These are phyloP conservation scores for Fusarium cicatricum DNA, from an alignment of 2,329 filamentous ascomycete genomes.

Conservation along the genomic window DNA sequence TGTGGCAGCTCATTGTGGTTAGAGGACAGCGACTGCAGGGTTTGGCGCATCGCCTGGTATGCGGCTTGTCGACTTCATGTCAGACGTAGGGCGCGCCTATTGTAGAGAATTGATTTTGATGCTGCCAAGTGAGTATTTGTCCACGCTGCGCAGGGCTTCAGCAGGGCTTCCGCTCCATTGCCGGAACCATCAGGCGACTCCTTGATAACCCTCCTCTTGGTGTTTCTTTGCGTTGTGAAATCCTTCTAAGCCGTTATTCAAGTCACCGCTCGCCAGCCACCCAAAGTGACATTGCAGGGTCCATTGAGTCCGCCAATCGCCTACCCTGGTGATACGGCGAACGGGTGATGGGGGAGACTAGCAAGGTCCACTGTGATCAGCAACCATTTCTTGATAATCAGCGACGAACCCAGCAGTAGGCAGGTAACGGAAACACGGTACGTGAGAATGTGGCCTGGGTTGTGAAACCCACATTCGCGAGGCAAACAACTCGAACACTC, in stretches of 20 bases:
- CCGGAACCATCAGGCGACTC: neutral
- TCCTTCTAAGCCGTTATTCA: conserved; percentile 12
- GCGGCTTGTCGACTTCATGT: too few species aligned
- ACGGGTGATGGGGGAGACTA: conserved; percentile 2
- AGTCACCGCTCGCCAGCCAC: conserved; percentile 29
- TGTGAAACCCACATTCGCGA: neutral
- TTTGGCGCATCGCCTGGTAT: conserved; percentile 7
- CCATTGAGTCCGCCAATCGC: conserved; percentile 20
- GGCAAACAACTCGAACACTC: neutral
- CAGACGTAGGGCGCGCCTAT: too few species aligned
- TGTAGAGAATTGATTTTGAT: too few species aligned
- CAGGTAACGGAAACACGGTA: neutral
- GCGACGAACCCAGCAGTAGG: neutral
- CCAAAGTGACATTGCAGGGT: conserved; percentile 31
- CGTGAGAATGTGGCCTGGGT: neutral
- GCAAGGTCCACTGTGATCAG: conserved; percentile 10
- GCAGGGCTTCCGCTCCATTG: conserved; percentile 5
- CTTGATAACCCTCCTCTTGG: conserved; percentile 4
- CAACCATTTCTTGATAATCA: neutral
- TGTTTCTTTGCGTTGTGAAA: conserved; percentile 6
- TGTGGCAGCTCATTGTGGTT: conserved; percentile 13
- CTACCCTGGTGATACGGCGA: neutral
- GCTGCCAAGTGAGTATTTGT: too few species aligned
- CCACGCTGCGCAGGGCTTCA: too few species aligned
- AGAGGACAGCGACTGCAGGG: neutral